phyloP scores from a whole-genome alignment of 2,329 filamentous ascomycete genomes.

The Aspergillus terreus region DNA sequence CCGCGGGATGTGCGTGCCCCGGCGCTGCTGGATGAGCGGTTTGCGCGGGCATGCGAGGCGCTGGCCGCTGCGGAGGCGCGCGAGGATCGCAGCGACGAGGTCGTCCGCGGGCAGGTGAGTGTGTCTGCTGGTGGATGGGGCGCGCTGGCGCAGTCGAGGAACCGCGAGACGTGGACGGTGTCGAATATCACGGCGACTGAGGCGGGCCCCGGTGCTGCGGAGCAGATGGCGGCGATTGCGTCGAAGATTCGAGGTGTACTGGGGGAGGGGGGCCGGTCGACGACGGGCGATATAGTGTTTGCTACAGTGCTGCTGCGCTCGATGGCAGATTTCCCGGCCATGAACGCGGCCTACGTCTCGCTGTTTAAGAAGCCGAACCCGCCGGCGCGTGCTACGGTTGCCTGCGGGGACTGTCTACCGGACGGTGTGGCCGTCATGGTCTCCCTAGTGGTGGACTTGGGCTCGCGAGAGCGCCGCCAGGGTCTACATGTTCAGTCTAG shows the following conservation, averaged over 20 bases:
- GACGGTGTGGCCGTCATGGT: constrained; percentile 58
- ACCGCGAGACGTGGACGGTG: constrained; percentile 29
- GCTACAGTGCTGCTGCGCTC: constrained; percentile 66
- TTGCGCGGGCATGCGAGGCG: constrained; percentile 40
- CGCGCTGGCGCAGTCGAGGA: constrained; percentile 18
- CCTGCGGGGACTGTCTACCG: constrained; percentile 67
- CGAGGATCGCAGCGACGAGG: background rate
- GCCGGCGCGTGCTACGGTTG: constrained; percentile 78
- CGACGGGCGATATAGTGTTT: constrained; percentile 42
- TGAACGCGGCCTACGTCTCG: constrained; percentile 73
- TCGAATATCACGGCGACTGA: constrained; percentile 39
- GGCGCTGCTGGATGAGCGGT: constrained; percentile 63
- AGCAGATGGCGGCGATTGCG: constrained; percentile 35
- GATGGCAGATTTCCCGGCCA: constrained; percentile 72
- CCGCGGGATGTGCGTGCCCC: constrained; percentile 49
- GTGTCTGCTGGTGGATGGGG: constrained; percentile 8
- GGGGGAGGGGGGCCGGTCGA: constrained; percentile 6
- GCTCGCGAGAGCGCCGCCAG: constrained; percentile 29
- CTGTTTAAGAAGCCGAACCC: constrained; percentile 77
- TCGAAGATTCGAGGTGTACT: constrained; percentile 24
- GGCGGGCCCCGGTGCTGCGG: constrained; percentile 35
- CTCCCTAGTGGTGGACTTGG: constrained; percentile 47
- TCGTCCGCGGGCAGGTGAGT: background rate
- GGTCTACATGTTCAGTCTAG: constrained; percentile 85
- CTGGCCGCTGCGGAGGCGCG: background rate